Base-by-base conservation (phyloP, 306 rosid genomes). In the Dalbergia cochinchinensis region DNA sequence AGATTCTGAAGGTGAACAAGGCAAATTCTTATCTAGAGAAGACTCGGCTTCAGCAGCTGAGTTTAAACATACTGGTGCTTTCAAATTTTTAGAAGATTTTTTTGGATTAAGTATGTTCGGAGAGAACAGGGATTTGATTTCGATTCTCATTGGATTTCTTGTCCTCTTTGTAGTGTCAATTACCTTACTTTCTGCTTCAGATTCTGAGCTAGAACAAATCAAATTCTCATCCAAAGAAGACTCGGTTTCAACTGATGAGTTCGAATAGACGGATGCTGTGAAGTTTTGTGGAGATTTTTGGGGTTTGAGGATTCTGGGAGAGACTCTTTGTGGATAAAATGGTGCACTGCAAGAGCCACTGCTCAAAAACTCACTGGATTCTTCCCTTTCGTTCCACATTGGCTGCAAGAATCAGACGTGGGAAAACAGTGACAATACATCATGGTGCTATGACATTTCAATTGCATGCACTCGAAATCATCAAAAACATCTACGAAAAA, bases 371-470 rank as follows among this genome's bases (percentile, higher is more conserved):
- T 91, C 91, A 79, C 69, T 19, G 16, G 94, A 89, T 20, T 47
- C 77, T 61, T 87, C 92, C 77, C 78, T 86, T 86, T 91, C 88
- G n/a, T 88, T 80, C 97, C 98, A 94, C n/a, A 88, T 87, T 78
- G 99, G 97, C 99, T 92, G 91, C 89, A 66, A 58, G 31, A 77
- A 54, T 73, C 59, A 63, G 4, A 59, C 53, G 53, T 39, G 69
- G 60, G 71, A 33, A 26, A 61, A 57, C 7, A 16, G 11, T 33
- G 41, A 42, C 9, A n/a, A 26, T 1, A 26, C 31, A 26, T 26
- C 1, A 26, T 26, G 31, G 31, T 26, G 0, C 53, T 66, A 63
- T 14, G 71, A 53, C 51, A 65, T 41, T 65, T 51, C 18, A 37
- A 71, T 33, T 71, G 37, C 71, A 64, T 8, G 78, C 41, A 19